phyloP scores from a whole-genome alignment of 805 yeast species.

The Saccharomycopsis sp. region DNA sequence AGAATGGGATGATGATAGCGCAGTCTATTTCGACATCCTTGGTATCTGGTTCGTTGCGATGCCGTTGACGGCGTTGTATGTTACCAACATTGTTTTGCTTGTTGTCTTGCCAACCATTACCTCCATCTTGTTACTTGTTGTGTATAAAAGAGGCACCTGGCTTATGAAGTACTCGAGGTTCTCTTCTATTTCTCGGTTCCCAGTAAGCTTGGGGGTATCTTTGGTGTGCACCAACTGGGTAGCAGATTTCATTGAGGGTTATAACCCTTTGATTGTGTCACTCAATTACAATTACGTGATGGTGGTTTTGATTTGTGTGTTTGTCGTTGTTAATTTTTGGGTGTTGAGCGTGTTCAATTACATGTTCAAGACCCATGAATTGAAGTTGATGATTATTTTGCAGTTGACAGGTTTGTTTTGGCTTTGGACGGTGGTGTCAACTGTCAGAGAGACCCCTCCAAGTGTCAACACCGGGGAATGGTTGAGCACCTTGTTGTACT shows the following conservation, averaged over 20 bases:
- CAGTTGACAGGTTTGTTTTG: slow-evolving; percentile 46
- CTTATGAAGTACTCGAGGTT: slow-evolving; percentile 31
- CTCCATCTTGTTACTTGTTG: slow-evolving; percentile 39
- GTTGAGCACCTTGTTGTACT: slow-evolving; percentile 31
- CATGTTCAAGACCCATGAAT: slow-evolving; percentile 39
- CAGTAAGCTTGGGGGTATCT: slow-evolving; percentile 46
- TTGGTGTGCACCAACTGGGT: slow-evolving; percentile 29
- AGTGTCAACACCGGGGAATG: slow-evolving; percentile 43
- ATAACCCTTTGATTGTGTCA: slow-evolving; percentile 45
- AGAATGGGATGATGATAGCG: slow-evolving; percentile 30
- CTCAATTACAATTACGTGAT: slow-evolving; percentile 42
- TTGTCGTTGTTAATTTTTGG: slow-evolving; percentile 46
- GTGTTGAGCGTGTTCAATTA: slow-evolving; percentile 39
- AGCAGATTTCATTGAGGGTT: slow-evolving; percentile 32
- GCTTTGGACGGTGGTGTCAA: slow-evolving; percentile 40
- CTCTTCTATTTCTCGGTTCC: slow-evolving; percentile 42
- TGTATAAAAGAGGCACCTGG: slow-evolving; percentile 41
- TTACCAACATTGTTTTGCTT: slow-evolving; percentile 45
- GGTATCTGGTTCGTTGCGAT: slow-evolving; percentile 48
- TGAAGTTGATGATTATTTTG: slow-evolving; percentile 40
- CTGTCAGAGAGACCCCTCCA: slow-evolving; percentile 36
- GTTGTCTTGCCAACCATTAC: slow-evolving; percentile 46
- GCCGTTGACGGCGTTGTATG: slow-evolving; percentile 41
- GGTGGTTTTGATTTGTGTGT: slow-evolving; percentile 37
- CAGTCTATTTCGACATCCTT: slow-evolving; percentile 57